Evolutionary conservation across 805 yeast species (phyloP), one percentile per base, ranked within the genome.

Genomic region (Kodamaea neixiangensis): DNA sequence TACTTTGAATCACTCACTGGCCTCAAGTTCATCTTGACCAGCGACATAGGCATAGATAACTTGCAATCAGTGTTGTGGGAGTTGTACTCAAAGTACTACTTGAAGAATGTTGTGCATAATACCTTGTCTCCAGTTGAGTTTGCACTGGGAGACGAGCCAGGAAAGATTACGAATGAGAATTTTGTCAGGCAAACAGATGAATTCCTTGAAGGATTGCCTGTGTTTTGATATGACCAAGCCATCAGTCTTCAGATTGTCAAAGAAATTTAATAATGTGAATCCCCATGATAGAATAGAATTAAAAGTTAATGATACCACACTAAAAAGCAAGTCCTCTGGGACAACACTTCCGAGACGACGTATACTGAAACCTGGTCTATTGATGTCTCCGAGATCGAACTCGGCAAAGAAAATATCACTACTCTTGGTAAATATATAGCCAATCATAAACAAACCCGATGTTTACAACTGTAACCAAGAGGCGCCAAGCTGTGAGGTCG

Each of bases 1-100:
- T 85, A 81, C 57, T 80, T 77, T 59, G 97, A 90, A 65, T 83
- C 96, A 0, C 81, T 90, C 4, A 80, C 94, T 1, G 91, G 90
- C 34, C 69, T 92, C 51, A 83, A 89, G 66, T 83, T 93, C 59
- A 84, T 88, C 31, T 63, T 92, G 19, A 67, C 91, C 22, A 83
- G 93, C 7, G 97, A 90, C 65, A 78, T 81, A 29, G 60, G 59
- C 1, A 74, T 80, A 9, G 85, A 82, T 47, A 78, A 82, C 56
- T 61, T 87, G 49, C 84, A 81, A 58, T 64, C 65, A 9, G 80
- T 77, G 7, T 68, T 89, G 49, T 77, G 77, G 59, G 82, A 79
- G 51, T 75, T 89, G 21, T 88, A 87, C 67, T 70, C 80, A 9
- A 73, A 77, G 18, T 68, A 82, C 29, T 89, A 82, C 63, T 72